These are phyloP conservation scores for Sutorius eximius DNA, from an alignment of 1,284 basidiomycete species.

Conservation along the genomic window DNA sequence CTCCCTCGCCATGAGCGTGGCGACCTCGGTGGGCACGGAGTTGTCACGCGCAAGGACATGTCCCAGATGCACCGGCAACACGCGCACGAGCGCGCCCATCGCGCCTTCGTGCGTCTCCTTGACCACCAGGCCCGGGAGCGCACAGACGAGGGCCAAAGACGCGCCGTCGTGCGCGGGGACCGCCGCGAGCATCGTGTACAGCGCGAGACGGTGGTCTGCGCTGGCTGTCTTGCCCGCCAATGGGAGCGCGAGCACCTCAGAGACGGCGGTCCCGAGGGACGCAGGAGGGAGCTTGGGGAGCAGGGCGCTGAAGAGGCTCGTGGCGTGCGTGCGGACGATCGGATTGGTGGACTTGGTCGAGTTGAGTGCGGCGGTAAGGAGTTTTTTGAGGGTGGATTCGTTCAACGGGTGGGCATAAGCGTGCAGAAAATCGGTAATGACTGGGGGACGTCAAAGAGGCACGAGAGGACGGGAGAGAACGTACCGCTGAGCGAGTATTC, in stretches of 20 bases:
- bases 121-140: slow-evolving; percentile 58
- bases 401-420: slow-evolving; percentile 59
- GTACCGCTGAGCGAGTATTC: slow-evolving; percentile 65
- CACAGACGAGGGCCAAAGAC: slow-evolving; percentile 57
- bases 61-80: slow-evolving; percentile 60
- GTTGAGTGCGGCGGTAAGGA: slow-evolving; percentile 67
- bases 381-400: slow-evolving; percentile 54
- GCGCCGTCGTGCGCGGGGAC: slow-evolving; percentile 52
- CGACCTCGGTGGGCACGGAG: slow-evolving; percentile 45
- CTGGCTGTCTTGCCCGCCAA: slow-evolving; percentile 83
- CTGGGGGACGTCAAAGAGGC: slow-evolving; percentile 35
- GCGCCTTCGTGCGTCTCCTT: slow-evolving; percentile 81
- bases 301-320: slow-evolving; percentile 62
- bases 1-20: slow-evolving; percentile 62
- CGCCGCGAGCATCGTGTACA: slow-evolving; percentile 74
- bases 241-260: slow-evolving; percentile 71
- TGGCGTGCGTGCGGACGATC: slow-evolving; percentile 57
- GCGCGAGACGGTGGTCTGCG: slow-evolving; percentile 79
- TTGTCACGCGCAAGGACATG: slow-evolving; percentile 45
- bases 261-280: slow-evolving; percentile 46
- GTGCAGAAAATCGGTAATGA: slow-evolving; percentile 54
- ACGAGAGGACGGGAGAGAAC: slow-evolving; percentile 12
- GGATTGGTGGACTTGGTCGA: slow-evolving; percentile 79
- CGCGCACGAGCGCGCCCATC: slow-evolving; percentile 51
- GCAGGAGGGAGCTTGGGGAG: slow-evolving; percentile 36